Conservation (phyloP, 305 asterid genomes). For the Fraxinus floribunda region DNA sequence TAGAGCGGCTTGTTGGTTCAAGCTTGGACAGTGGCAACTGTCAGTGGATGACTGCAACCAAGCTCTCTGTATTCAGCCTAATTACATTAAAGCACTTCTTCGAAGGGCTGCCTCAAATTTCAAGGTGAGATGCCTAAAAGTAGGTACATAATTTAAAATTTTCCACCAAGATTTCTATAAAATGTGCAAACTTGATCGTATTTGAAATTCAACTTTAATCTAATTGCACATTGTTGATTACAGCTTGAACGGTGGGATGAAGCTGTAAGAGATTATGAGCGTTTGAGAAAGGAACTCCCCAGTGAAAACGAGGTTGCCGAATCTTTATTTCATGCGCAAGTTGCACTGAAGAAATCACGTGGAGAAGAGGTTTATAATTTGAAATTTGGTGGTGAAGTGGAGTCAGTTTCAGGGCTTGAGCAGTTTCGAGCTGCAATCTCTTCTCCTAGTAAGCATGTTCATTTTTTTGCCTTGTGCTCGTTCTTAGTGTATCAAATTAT, state of each 20-base stretch:
- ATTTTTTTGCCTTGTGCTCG: not conserved
- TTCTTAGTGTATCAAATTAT: constrained; percentile 1
- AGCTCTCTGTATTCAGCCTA: constrained; percentile 76
- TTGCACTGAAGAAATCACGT: constrained; percentile 62
- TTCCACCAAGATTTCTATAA: not conserved
- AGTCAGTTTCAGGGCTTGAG: constrained; percentile 56
- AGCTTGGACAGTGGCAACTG: constrained; percentile 70
- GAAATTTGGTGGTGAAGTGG: constrained; percentile 85
- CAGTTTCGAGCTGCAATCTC: constrained; percentile 73
- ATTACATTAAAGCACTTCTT: constrained; percentile 78
- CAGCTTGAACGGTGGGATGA: constrained; percentile 85
- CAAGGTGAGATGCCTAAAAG: constrained; percentile 45
- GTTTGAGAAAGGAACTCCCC: constrained; percentile 64
- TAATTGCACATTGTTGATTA: constrained; percentile 13
- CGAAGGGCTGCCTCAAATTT: constrained; percentile 75
- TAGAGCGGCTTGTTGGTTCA: constrained; percentile 94
- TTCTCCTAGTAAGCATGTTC: constrained; percentile 49
- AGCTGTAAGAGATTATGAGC: constrained; percentile 74
- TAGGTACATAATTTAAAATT: not conserved
- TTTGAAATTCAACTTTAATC: constrained; percentile 10
- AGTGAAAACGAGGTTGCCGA: constrained; percentile 71
- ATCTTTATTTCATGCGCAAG: constrained; percentile 60
- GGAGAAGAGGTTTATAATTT: constrained; percentile 72
- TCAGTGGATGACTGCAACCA: constrained; percentile 81
- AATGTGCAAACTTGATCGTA: not conserved